Evolutionary conservation across 2,329 filamentous ascomycete genomes (phyloP).

Genomic region (Scytalidium lignicola): DNA sequence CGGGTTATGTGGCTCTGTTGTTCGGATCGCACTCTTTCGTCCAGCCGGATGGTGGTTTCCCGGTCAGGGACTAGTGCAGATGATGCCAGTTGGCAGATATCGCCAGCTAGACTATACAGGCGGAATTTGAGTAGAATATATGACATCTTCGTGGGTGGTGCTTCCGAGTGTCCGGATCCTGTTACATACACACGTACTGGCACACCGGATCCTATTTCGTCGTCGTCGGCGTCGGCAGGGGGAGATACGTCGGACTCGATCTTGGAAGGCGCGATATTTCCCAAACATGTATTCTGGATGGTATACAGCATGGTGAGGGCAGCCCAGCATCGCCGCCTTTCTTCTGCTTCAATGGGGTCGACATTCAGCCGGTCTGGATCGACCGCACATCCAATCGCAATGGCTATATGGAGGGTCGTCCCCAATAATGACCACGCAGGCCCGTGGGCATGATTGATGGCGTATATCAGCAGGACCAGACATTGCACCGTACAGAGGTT

Average conservation of each 20-base stretch:
- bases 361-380: slow-evolving; percentile 8
- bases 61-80: background rate
- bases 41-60: background rate
- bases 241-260: background rate
- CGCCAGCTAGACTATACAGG: slow-evolving; percentile 7
- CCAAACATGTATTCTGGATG: slow-evolving; percentile 9
- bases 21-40: background rate
- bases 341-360: slow-evolving; percentile 10
- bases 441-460: slow-evolving; percentile 10
- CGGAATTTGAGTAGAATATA: slow-evolving; percentile 13
- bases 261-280: slow-evolving; percentile 4
- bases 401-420: slow-evolving; percentile 10
- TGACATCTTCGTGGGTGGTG: slow-evolving; percentile 9
- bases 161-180: background rate
- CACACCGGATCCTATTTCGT: background rate
- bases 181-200: background rate
- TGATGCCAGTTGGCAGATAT: slow-evolving; percentile 3
- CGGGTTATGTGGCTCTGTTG: background rate
- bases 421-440: slow-evolving; percentile 7
- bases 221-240: slow-evolving; percentile 7
- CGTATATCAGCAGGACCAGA: slow-evolving; percentile 10
- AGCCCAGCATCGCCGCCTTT: slow-evolving; percentile 10
- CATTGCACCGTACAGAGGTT: slow-evolving; percentile 11
- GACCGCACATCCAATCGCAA: slow-evolving; percentile 9
- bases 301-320: slow-evolving; percentile 13